Conservation (phyloP, 1,139 yeast genomes). For the Pneumocystis murina region DNA sequence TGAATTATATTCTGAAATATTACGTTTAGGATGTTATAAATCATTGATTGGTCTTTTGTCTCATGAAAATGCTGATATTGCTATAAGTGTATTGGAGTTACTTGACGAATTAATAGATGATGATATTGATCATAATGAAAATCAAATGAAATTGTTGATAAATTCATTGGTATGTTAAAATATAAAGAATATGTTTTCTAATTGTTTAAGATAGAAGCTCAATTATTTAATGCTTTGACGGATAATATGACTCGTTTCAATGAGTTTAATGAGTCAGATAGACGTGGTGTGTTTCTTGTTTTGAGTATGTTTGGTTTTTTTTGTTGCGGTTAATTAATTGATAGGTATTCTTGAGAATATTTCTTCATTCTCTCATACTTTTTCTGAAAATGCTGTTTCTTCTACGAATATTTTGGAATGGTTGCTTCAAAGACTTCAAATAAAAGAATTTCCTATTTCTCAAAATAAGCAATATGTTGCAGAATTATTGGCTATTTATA, state of each 20-base stretch:
- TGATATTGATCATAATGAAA: slow-evolving; percentile 14
- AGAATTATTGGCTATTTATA: slow-evolving; percentile 18
- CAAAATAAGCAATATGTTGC: slow-evolving; percentile 19
- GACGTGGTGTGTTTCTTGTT: slow-evolving; percentile 9
- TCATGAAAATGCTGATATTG: slow-evolving; percentile 26
- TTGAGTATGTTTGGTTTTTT: slow-evolving; percentile 8
- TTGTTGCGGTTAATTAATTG: slow-evolving; percentile 8
- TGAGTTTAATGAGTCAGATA: slow-evolving; percentile 8
- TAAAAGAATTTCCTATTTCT: slow-evolving; percentile 14
- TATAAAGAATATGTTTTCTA: not conserved
- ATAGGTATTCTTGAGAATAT: slow-evolving; percentile 15
- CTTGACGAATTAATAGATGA: slow-evolving; percentile 18
- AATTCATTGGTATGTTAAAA: slow-evolving; percentile 7
- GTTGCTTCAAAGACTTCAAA: slow-evolving; percentile 13
- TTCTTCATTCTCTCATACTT: slow-evolving; percentile 6
- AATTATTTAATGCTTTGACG: slow-evolving; percentile 12
- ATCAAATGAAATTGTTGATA: slow-evolving; percentile 9
- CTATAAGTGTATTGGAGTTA: slow-evolving; percentile 18
- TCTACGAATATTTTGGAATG: slow-evolving; percentile 14
- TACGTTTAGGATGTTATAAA: slow-evolving; percentile 17
- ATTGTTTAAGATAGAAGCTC: slow-evolving; percentile 7
- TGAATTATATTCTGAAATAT: slow-evolving; percentile 17
- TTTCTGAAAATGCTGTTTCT: slow-evolving; percentile 7
- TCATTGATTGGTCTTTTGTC: slow-evolving; percentile 18
- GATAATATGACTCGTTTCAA: slow-evolving; percentile 14